Percentiles rank a stretch among this genome's conserved stretches.
Evolutionary conservation across 208 protist genomes (phyloP).

Genomic region (Vickermania ingenoplastis): DNA sequence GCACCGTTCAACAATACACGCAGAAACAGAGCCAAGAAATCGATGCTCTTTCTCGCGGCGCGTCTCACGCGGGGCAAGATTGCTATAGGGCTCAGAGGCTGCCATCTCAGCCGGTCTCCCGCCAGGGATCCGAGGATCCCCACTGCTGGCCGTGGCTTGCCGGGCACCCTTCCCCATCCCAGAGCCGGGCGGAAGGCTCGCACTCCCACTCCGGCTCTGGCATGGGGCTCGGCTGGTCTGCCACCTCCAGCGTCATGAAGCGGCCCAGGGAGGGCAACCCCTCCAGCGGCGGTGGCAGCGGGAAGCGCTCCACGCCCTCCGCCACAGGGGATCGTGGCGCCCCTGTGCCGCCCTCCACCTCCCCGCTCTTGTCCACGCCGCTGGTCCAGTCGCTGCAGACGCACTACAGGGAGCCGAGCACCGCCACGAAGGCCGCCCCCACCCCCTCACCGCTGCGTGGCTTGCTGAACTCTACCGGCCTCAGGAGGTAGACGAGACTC

Average conservation of each 20-base stretch:
- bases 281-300: no score
- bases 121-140: neutral
- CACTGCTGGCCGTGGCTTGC: no score
- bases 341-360: constrained; percentile 2
- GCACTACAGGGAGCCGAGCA: neutral
- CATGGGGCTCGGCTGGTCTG: constrained; percentile 55
- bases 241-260: constrained; percentile 30
- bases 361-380: constrained; percentile 43
- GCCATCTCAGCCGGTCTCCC: no score
- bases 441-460: constrained; percentile 16
- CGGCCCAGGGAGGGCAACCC: constrained; percentile 12
- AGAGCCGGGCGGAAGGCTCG: neutral
- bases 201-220: constrained; percentile 11
- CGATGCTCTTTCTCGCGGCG: neutral
- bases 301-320: neutral
- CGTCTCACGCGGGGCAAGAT: neutral
- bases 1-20: constrained; percentile 13
- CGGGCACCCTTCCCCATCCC: no score
- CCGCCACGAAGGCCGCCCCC: constrained; percentile 4
- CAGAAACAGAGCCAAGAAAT: constrained; percentile 12
- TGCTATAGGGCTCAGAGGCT: no score
- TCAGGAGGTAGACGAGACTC: neutral
- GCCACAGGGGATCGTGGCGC: constrained; percentile 3
- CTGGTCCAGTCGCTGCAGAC: constrained; percentile 28
- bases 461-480: constrained; percentile 8